phyloP scores from a whole-genome alignment of 176 grass and related monocot genomes.

The Secale cereale region DNA sequence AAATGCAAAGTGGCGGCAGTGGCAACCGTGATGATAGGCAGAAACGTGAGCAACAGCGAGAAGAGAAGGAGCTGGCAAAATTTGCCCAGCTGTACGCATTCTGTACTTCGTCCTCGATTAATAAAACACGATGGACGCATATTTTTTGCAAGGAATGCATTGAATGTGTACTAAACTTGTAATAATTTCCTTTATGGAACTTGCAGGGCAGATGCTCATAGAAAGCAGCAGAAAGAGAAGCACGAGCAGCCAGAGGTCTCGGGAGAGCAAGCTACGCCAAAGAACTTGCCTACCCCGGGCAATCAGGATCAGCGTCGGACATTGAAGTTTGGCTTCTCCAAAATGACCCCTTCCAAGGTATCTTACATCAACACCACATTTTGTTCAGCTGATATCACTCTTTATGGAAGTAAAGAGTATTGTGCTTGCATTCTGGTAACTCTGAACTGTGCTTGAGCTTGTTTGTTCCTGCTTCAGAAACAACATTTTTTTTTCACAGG shows the following conservation, averaged over 20 bases:
- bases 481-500: not conserved
- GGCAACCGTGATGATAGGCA: slow-evolving; percentile 79
- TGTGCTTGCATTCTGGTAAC: not conserved
- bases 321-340: slow-evolving; percentile 96
- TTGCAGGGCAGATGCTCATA: slow-evolving; percentile 78
- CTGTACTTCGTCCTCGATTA: not conserved
- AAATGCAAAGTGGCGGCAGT: slow-evolving; percentile 80
- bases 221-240: slow-evolving; percentile 64
- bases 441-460: not conserved
- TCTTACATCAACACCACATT: not conserved
- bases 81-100: slow-evolving; percentile 81
- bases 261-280: slow-evolving; percentile 22
- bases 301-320: slow-evolving; percentile 71
- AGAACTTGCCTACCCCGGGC: slow-evolving; percentile 12
- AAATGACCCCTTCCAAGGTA: slow-evolving; percentile 61
- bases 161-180: slow-evolving; percentile 13
- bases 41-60: slow-evolving; percentile 82
- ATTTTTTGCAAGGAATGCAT: not conserved
- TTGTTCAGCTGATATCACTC: not conserved
- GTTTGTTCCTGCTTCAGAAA: not conserved
- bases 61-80: slow-evolving; percentile 97
- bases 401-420: not conserved
- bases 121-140: not conserved
- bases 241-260: slow-evolving; percentile 42
- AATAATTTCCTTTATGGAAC: slow-evolving; percentile 37